Percentiles rank a stretch among this genome's conserved stretches.
Evolutionary conservation across 1,284 basidiomycete species (phyloP).

Genomic region (Cryptococcus sp.): DNA sequence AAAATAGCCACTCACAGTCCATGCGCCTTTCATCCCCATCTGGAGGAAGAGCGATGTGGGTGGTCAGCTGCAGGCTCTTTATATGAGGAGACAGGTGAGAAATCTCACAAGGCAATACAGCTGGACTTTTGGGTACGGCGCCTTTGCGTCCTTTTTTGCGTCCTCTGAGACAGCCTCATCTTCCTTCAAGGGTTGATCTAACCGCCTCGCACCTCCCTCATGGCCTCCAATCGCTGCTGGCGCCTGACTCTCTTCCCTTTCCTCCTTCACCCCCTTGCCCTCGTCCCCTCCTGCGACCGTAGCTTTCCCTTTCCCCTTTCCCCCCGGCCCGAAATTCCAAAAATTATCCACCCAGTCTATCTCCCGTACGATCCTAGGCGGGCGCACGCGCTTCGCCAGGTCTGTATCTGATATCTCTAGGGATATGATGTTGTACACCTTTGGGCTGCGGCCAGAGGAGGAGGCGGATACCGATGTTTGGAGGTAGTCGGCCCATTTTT

Average conservation of each 20-base stretch:
- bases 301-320: slow-evolving; percentile 26
- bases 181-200: slow-evolving; percentile 21
- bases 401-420: slow-evolving; percentile 76
- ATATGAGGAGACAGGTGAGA: background rate
- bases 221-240: slow-evolving; percentile 1
- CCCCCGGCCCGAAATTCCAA: slow-evolving; percentile 60
- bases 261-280: background rate
- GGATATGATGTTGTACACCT: slow-evolving; percentile 85
- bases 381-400: slow-evolving; percentile 70
- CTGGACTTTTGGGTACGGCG: slow-evolving; percentile 84
- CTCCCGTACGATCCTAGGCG: slow-evolving; percentile 80
- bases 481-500: slow-evolving; percentile 87
- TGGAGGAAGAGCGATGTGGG: slow-evolving; percentile 46
- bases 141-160: slow-evolving; percentile 15
- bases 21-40: slow-evolving; percentile 59
- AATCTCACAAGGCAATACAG: slow-evolving; percentile 91
- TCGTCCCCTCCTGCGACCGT: slow-evolving; percentile 3
- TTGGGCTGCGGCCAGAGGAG: slow-evolving; percentile 53
- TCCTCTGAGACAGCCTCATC: slow-evolving; percentile 20
- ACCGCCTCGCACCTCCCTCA: slow-evolving; percentile 59
- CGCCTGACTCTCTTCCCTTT: background rate
- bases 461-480: slow-evolving; percentile 12
- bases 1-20: slow-evolving; percentile 65
- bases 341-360: slow-evolving; percentile 95
- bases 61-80: background rate